Conservation (phyloP, 2,329 filamentous ascomycete species). For the Alternaria solani region DNA sequence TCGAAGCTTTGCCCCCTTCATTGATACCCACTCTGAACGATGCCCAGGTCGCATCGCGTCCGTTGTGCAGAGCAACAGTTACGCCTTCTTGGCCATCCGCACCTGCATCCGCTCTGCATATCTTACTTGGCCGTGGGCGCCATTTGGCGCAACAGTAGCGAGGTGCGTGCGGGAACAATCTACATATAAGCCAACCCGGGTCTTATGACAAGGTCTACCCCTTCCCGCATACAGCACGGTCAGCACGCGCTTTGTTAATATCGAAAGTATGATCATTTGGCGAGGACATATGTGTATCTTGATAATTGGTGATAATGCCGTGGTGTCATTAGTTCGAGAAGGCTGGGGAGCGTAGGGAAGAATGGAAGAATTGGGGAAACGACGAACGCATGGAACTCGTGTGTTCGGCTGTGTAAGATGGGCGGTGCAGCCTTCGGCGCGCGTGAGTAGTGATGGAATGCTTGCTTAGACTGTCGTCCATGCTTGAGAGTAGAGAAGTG, state of each 20-base stretch:
- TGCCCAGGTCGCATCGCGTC: background rate
- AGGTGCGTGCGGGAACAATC: conserved; percentile 26
- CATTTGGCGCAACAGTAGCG: conserved; percentile 11
- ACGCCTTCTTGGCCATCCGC: conserved; percentile 3
- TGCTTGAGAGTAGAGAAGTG: background rate
- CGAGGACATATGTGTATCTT: conserved; percentile 10
- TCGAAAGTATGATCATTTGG: conserved; percentile 14
- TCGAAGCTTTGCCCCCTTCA: background rate
- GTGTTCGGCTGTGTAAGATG: background rate
- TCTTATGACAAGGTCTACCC: conserved; percentile 35
- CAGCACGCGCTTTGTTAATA: conserved; percentile 20
- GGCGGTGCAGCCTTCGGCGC: background rate
- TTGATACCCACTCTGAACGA: too few relatives aligned
- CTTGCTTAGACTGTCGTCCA: background rate
- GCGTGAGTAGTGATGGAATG: background rate
- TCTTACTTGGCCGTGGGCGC: background rate
- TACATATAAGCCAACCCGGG: conserved; percentile 24
- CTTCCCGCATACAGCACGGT: conserved; percentile 12
- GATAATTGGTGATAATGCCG: conserved; percentile 18
- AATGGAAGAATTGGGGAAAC: background rate
- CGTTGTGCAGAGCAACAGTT: background rate
- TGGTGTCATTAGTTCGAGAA: conserved; percentile 8
- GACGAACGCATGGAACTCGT: background rate
- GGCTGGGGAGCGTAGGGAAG: conserved; percentile 3
- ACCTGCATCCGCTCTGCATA: conserved; percentile 10